These are phyloP conservation scores for Prinsepia uniflora DNA, from an alignment of 306 rosid genomes.

Conservation along the genomic window DNA sequence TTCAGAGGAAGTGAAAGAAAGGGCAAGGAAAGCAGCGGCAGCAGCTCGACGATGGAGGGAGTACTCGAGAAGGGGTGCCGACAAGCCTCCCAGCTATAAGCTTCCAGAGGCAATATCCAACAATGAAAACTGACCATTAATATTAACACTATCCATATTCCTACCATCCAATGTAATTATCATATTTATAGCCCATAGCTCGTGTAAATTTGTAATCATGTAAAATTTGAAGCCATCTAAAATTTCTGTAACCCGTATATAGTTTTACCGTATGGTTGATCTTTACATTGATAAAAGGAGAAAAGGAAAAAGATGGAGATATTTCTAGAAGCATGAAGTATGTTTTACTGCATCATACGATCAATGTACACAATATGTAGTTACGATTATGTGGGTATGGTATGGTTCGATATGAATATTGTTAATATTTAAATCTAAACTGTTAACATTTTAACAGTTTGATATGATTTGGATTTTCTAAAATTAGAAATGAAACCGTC, in stretches of 20 bases:
- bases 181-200: conserved; percentile 11
- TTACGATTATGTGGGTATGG: too few species aligned
- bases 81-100: conserved; percentile 75
- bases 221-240: background rate
- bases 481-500: too few species aligned
- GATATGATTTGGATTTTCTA: too few species aligned
- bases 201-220: conserved; percentile 12
- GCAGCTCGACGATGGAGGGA: conserved; percentile 96
- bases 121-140: conserved; percentile 45
- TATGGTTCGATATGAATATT: too few species aligned
- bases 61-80: conserved; percentile 81
- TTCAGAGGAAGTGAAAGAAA: conserved; percentile 73
- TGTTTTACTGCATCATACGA: background rate
- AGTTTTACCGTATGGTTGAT: conserved; percentile 5
- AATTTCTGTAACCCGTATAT: conserved; percentile 2
- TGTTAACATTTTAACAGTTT: too few species aligned
- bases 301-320: background rate
- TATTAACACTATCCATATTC: conserved; percentile 11
- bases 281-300: background rate
- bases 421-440: too few species aligned
- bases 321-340: background rate
- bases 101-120: conserved; percentile 67
- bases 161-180: conserved; percentile 29
- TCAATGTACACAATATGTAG: too few species aligned
- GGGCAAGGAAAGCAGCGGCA: conserved; percentile 76